phyloP scores from a whole-genome alignment of 1,284 basidiomycete genomes.

The Rhodotorula sp. region DNA sequence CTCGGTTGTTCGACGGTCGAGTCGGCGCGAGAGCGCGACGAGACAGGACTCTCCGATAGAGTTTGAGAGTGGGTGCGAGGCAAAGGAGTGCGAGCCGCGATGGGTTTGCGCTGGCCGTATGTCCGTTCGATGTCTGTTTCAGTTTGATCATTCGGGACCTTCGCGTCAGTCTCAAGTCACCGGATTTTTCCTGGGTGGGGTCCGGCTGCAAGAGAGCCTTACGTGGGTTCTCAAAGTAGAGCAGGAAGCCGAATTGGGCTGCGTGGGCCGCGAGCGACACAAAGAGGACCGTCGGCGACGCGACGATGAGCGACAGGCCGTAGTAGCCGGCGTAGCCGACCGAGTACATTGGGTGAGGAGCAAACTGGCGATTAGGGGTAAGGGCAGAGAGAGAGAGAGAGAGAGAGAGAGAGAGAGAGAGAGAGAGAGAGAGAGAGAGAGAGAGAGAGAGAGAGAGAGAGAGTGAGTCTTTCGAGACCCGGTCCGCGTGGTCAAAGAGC shows the following conservation, averaged over 20 bases:
- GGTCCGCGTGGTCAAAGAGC: too few species aligned
- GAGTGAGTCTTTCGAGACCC: too few species aligned
- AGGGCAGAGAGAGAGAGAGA: neutral
- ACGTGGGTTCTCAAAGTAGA: constrained; percentile 98
- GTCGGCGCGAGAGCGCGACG: constrained; percentile 1
- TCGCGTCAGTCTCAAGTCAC: neutral
- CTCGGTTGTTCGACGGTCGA: constrained; percentile 7
- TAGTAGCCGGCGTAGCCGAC: constrained; percentile 95
- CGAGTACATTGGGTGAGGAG: constrained; percentile 65
- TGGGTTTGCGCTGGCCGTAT: constrained; percentile 76
- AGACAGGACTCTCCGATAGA: neutral
- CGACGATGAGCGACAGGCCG: constrained; percentile 83
- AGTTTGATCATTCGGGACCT: too few species aligned
- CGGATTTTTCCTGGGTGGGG: neutral
- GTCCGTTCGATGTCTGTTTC: constrained; percentile 80
- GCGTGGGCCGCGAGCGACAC: constrained; percentile 89
- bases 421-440: too few species aligned
- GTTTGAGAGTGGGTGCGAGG: neutral
- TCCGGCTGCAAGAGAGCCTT: constrained; percentile 48
- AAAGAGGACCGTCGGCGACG: constrained; percentile 87
- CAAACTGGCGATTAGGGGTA: constrained; percentile 43
- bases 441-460: too few species aligned
- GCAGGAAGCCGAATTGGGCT: constrained; percentile 90
- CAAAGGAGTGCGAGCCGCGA: constrained; percentile 62
- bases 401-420: too few species aligned